phyloP scores from a whole-genome alignment of 176 grass and related monocot genomes.

The Bonia amplexicaulis region DNA sequence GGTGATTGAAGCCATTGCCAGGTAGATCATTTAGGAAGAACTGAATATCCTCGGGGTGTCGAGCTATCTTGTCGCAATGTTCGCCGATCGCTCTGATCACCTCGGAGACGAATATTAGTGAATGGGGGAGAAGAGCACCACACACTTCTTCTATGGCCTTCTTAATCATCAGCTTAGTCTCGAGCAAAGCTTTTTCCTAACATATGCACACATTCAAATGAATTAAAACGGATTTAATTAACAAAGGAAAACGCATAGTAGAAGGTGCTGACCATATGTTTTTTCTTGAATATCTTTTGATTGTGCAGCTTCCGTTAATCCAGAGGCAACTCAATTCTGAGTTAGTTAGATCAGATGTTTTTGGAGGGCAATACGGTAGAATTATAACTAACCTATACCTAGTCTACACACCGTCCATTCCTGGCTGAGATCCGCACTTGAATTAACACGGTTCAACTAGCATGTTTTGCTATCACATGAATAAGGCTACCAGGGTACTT shows the following conservation, averaged over 20 bases:
- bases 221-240: neutral
- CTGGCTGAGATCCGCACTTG: too few species aligned
- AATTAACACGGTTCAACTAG: too few species aligned
- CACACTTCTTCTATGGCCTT: conserved; percentile 17
- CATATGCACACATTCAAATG: neutral
- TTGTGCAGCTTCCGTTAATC: too few species aligned
- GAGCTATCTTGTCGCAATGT: neutral
- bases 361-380: too few species aligned
- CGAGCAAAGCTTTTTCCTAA: conserved; percentile 38
- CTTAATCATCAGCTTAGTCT: conserved; percentile 21
- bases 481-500: too few species aligned
- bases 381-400: too few species aligned
- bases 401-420: too few species aligned
- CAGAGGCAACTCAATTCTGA: too few species aligned
- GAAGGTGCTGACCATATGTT: neutral
- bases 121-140: neutral
- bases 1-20: conserved; percentile 53
- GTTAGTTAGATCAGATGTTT: too few species aligned
- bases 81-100: neutral
- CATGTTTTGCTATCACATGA: too few species aligned
- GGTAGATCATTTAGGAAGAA: conserved; percentile 72
- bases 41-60: conserved; percentile 26
- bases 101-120: conserved; percentile 23
- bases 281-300: too few species aligned
- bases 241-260: neutral